Base-by-base conservation (phyloP, 2,329 filamentous ascomycete genomes). In the Cryphonectria nitschkei region DNA sequence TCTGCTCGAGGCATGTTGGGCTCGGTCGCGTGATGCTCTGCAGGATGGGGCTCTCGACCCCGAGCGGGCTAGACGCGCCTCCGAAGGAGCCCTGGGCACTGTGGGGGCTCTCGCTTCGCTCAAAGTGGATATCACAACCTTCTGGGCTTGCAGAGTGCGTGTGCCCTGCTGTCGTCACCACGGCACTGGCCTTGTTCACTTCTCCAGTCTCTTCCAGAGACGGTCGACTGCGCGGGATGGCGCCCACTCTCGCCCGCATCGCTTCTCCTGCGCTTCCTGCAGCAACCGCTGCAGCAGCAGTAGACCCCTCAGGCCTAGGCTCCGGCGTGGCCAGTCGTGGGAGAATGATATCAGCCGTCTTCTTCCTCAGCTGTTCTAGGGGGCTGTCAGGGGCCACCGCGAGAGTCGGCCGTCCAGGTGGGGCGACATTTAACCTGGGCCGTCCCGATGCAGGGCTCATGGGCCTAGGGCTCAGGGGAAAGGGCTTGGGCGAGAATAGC, bases 401-500 rank as follows among this genome's bases (percentile, higher is more conserved):
- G n/a, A 68, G 34, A 19, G 61, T 60, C 16, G 65, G 39, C 19
- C 62, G 61, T 3, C n/a, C 65, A 11, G 68, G 26, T 39, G 63
- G 37, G n/a, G 50, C 26, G 3, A 65, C 50, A 14, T 66, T 54
- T n/a, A 54, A 63, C 56, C 9, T 54, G 29, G 50, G 32, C 29
- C 29, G 71, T 41, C n/a, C 7, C 46, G 46, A 50, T 19, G 54
- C 54, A 26, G 19, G 66, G 66, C 62, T 65, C 39, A 52, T 67
- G 9, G 71, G 68, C 26, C 68, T 58, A 11, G 71, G 71, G 7
- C 61, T 72, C n/a, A 72, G 66, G 13, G 71, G 65, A 41, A 72
- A 72, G 2, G 71, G 71, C 62, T 72, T 68, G n/a, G 71, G 71
- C 3, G 71, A 72, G 54, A 68, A n/a, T 34, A 71, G 46, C 32